Conservation (phyloP, 2,329 filamentous ascomycete species). For the Periconia sp. region DNA sequence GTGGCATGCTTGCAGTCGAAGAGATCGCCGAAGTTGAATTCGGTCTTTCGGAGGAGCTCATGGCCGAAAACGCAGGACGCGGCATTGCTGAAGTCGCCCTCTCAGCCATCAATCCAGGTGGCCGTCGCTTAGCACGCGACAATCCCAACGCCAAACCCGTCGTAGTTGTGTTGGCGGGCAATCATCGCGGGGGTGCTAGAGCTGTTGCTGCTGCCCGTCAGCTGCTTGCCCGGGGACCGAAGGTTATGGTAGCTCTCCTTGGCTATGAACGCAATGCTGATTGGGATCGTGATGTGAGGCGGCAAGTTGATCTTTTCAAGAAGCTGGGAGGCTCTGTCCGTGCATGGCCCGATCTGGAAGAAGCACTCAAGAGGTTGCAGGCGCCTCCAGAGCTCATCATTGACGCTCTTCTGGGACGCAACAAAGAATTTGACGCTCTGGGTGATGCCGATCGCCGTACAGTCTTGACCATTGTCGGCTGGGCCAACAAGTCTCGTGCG, state of each 20-base stretch:
- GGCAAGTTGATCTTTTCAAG: constrained; percentile 81
- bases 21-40: constrained; percentile 87
- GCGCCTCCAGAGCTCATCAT: constrained; percentile 78
- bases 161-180: constrained; percentile 85
- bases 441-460: constrained; percentile 79
- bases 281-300: constrained; percentile 75
- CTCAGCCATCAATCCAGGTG: constrained; percentile 61
- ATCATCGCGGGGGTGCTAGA: constrained; percentile 84
- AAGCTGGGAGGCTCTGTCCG: constrained; percentile 77
- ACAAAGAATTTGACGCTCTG: constrained; percentile 85
- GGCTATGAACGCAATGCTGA: constrained; percentile 82
- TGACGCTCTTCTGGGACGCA: constrained; percentile 84
- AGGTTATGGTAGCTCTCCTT: constrained; percentile 80
- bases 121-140: constrained; percentile 56
- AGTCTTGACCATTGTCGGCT: constrained; percentile 87
- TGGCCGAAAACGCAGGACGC: constrained; percentile 87
- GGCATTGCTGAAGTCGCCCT: constrained; percentile 85
- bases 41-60: constrained; percentile 83
- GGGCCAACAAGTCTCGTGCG: constrained; percentile 86
- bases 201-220: constrained; percentile 85
- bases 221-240: constrained; percentile 78
- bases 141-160: constrained; percentile 55
- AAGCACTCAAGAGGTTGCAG: constrained; percentile 56
- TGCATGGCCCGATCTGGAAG: constrained; percentile 60
- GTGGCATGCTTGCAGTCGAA: constrained; percentile 91